phyloP scores from a whole-genome alignment of 257 asterid genomes.

The Plectranthus barbatus region DNA sequence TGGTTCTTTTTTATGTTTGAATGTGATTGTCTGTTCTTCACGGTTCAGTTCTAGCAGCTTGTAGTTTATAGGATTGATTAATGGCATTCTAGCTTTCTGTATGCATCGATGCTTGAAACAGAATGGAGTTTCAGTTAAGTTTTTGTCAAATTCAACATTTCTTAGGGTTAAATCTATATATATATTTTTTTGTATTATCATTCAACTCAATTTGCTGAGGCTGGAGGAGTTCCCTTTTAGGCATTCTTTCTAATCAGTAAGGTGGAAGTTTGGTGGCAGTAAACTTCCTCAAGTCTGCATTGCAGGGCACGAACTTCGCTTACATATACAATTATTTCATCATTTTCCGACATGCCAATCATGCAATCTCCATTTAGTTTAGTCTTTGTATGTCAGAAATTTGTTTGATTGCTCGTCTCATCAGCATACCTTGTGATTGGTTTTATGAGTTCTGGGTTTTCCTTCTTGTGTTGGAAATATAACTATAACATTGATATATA shows the following conservation, averaged over 20 bases:
- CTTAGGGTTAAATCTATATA: not conserved
- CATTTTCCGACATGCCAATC: not conserved
- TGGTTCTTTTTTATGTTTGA: not conserved
- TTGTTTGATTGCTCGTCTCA: too few relatives aligned
- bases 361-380: not conserved
- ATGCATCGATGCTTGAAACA: not conserved
- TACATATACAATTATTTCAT: not conserved
- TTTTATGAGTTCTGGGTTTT: not conserved
- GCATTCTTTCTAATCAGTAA: not conserved
- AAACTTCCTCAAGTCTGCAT: not conserved
- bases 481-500: not conserved
- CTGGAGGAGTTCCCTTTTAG: not conserved
- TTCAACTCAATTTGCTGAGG: not conserved
- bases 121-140: not conserved
- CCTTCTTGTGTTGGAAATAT: not conserved
- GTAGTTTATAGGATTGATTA: not conserved
- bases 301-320: not conserved
- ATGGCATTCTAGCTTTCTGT: not conserved
- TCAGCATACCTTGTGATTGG: not conserved
- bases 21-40: not conserved
- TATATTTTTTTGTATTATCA: not conserved
- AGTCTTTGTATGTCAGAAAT: not conserved
- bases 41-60: not conserved
- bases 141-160: not conserved
- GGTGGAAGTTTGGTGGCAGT: not conserved